These are phyloP conservation scores for Casuarina glauca DNA, from an alignment of 306 rosid species.

Conservation along the genomic window DNA sequence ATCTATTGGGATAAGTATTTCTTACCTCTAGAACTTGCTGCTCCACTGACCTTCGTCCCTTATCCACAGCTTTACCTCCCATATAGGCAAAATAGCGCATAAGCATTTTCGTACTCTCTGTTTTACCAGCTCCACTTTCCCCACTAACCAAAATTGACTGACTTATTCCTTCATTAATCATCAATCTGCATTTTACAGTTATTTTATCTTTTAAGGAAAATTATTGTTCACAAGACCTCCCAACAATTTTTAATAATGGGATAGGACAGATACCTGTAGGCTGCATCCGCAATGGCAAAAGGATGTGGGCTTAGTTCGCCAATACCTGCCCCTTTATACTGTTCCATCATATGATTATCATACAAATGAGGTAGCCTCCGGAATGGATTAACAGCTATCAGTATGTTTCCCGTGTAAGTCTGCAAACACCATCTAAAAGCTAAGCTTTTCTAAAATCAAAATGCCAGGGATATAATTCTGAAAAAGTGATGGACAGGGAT, in stretches of 20 bases:
- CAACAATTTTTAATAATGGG: constrained; percentile 10
- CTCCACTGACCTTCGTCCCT: constrained; percentile 83
- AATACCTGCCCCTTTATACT: constrained; percentile 66
- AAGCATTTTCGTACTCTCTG: constrained; percentile 96
- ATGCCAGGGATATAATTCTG: background rate
- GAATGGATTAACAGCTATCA: constrained; percentile 96
- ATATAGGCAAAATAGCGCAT: constrained; percentile 90
- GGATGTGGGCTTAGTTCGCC: constrained; percentile 98
- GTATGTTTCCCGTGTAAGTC: constrained; percentile 95
- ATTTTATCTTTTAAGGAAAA: background rate
- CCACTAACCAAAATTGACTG: constrained; percentile 97
- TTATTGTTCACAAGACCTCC: background rate
- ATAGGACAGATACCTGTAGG: constrained; percentile 70
- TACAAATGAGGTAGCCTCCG: constrained; percentile 83
- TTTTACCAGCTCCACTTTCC: constrained; percentile 99
- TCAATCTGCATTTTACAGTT: constrained; percentile 49
- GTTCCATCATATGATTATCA: constrained; percentile 65
- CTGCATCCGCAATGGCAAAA: constrained; percentile 95
- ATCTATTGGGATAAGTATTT: background rate
- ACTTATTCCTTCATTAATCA: constrained; percentile 78
- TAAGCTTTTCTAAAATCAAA: constrained; percentile 22
- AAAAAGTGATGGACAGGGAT: background rate
- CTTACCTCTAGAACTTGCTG: constrained; percentile 92
- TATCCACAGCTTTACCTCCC: constrained; percentile 82
- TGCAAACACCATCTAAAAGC: constrained; percentile 41